These are phyloP conservation scores for Lyophyllum atratum DNA, from an alignment of 768 basidiomycete genomes.

Conservation along the genomic window DNA sequence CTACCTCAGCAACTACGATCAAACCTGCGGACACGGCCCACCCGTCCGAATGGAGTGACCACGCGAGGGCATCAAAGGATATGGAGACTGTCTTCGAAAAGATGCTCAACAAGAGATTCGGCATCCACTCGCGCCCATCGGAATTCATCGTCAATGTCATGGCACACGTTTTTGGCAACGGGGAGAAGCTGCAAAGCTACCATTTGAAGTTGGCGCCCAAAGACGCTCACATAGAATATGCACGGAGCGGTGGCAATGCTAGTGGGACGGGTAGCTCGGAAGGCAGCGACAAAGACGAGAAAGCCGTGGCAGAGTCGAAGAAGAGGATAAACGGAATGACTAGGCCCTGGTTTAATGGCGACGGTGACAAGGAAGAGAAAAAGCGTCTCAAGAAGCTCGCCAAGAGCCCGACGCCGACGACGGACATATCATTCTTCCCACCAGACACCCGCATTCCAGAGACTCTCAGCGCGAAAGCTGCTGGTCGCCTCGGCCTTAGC, in stretches of 20 bases:
- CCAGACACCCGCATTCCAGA: slow-evolving; percentile 27
- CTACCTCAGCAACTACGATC: slow-evolving; percentile 10
- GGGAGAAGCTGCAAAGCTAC: slow-evolving; percentile 47
- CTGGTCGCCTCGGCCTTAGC: slow-evolving; percentile 26
- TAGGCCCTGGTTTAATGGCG: slow-evolving; percentile 38
- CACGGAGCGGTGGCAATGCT: neutral
- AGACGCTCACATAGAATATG: slow-evolving; percentile 9
- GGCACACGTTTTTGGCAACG: slow-evolving; percentile 51
- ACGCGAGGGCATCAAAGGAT: slow-evolving; percentile 39
- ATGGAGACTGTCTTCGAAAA: slow-evolving; percentile 60
- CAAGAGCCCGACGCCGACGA: slow-evolving; percentile 19
- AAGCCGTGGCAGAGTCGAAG: slow-evolving; percentile 25
- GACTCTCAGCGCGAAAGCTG: slow-evolving; percentile 24
- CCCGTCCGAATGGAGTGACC: slow-evolving; percentile 41
- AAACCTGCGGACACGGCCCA: slow-evolving; percentile 4
- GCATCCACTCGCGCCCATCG: slow-evolving; percentile 53
- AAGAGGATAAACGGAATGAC: slow-evolving; percentile 22
- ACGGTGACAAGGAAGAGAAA: slow-evolving; percentile 36
- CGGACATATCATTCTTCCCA: slow-evolving; percentile 17
- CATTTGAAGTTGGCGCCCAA: slow-evolving; percentile 60
- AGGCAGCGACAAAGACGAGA: slow-evolving; percentile 22
- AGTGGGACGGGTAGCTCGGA: neutral
- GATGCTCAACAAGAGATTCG: slow-evolving; percentile 57
- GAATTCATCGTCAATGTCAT: slow-evolving; percentile 49
- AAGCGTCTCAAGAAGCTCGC: slow-evolving; percentile 23